Evolutionary conservation across 108 stramenopile genomes (phyloP).

Genomic region (Bacterosira constricta): DNA sequence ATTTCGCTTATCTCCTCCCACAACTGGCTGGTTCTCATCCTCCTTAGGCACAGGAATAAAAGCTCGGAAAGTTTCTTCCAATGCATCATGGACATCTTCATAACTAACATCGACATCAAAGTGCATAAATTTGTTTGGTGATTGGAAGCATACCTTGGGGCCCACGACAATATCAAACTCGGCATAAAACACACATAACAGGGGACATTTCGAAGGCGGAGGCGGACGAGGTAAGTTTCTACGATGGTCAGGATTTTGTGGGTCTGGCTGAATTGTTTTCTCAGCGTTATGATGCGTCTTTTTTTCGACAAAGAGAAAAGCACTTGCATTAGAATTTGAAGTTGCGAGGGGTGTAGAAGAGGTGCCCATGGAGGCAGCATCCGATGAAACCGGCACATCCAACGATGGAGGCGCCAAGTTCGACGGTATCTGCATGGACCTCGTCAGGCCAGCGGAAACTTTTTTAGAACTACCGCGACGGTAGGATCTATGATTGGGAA

Average conservation of each 20-base stretch:
- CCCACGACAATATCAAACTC: constrained; percentile 88
- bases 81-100: constrained; percentile 59
- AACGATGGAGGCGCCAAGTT: not conserved
- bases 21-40: no score
- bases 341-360: not conserved
- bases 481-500: no score
- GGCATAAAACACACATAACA: constrained; percentile 85
- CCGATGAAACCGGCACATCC: not conserved
- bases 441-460: no score
- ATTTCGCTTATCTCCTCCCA: no score
- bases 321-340: not conserved
- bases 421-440: no score
- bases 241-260: constrained; percentile 12
- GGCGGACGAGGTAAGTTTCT: constrained; percentile 46
- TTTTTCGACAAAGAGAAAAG: not conserved
- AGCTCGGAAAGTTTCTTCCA: constrained; percentile 59
- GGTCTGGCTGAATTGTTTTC: constrained; percentile 11
- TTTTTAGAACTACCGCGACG: not conserved
- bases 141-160: constrained; percentile 70
- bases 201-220: constrained; percentile 62
- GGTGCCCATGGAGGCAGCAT: not conserved
- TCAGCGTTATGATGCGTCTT: not conserved
- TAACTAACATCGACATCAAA: constrained; percentile 59
- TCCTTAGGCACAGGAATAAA: not conserved
- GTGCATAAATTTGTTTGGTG: constrained; percentile 74